Evolutionary conservation across 2,329 filamentous ascomycete species (phyloP), one percentile per base, ranked within the genome.

Genomic region (Monilinia polystroma): DNA sequence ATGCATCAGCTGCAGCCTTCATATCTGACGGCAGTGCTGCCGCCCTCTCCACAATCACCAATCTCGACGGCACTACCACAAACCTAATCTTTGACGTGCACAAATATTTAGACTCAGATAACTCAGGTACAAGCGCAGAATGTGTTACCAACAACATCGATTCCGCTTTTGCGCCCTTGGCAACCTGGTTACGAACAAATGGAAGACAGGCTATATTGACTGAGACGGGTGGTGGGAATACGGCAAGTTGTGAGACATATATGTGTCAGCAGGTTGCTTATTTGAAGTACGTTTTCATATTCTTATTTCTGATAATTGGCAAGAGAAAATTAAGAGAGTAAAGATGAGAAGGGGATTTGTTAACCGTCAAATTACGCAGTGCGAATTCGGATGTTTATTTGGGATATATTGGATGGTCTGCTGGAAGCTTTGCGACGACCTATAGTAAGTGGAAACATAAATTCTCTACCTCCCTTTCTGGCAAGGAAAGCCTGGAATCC

Each of bases 11-110:
- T 2, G 80, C 77, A 51, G 78, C 78, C 2, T 80, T 85, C 62
- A 77, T 85, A 29, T 78, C 78, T 3, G 80, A 78, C 51, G 83
- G 83, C 3, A 83, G 82, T 16, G 84, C 81, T 0, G 81, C 80
- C 1, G 82, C 82, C 4, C 77, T 90, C 11, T 73, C 80, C 23
- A 79, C 75, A 3, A 80, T 90, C 41, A 84, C 78, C 58, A 88
- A 90, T 73, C 84, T 82, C 0, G 85, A 88, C 70, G 84, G 84
- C 2, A 79, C 77, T n/a, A 85, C 79, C 1, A 80, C 82, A 63
- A 81, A 82, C 63, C 76, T 90, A n/a, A 76, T 86, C 14, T 79
- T 87, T 41, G 85, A 87, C 69, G 78, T 88, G 14, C 85, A 88
- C 76, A 83, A 87, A 74, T 88, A 87, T 73, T 80, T 88, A 4